Evolutionary conservation across 495 filamentous ascomycete genomes (phyloP).

Genomic region (Letharia lupina): DNA sequence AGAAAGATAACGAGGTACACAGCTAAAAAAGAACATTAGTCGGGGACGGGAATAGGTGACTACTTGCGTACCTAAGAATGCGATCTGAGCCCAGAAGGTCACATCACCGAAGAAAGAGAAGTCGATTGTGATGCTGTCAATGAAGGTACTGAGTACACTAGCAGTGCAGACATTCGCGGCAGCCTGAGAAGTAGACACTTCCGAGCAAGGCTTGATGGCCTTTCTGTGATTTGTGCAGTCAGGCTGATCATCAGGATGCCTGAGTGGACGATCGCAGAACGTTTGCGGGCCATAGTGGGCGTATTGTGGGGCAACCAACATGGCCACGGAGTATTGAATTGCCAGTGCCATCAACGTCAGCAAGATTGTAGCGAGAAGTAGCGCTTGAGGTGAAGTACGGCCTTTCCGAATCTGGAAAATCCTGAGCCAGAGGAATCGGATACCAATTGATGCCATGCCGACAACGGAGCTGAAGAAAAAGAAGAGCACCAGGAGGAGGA

Average conservation of each 20-base stretch:
- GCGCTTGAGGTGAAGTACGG: conserved; percentile 81
- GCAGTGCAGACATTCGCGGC: conserved; percentile 79
- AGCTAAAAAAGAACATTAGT: conserved; percentile 31
- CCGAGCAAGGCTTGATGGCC: conserved; percentile 72
- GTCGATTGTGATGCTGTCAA: conserved; percentile 89
- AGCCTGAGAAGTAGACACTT: conserved; percentile 49
- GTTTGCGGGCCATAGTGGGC: conserved; percentile 90
- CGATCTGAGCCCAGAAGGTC: conserved; percentile 91
- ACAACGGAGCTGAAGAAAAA: conserved; percentile 81
- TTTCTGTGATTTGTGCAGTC: conserved; percentile 68
- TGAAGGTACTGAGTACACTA: conserved; percentile 78
- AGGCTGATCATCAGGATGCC: conserved; percentile 51
- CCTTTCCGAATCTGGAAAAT: conserved; percentile 85
- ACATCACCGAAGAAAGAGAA: conserved; percentile 94
- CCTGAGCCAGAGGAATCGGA: conserved; percentile 89
- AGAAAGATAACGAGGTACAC: conserved; percentile 73
- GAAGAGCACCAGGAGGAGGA: conserved; percentile 70
- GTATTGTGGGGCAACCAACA: conserved; percentile 90
- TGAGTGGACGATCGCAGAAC: conserved; percentile 64
- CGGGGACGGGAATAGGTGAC: background rate
- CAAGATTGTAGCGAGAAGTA: conserved; percentile 87
- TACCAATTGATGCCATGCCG: conserved; percentile 77
- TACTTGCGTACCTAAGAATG: conserved; percentile 57
- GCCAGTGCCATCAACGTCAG: conserved; percentile 80
- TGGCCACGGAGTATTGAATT: conserved; percentile 83